Base-by-base conservation (phyloP, 140 eudicot genomes). In the Senecio squalidus region DNA sequence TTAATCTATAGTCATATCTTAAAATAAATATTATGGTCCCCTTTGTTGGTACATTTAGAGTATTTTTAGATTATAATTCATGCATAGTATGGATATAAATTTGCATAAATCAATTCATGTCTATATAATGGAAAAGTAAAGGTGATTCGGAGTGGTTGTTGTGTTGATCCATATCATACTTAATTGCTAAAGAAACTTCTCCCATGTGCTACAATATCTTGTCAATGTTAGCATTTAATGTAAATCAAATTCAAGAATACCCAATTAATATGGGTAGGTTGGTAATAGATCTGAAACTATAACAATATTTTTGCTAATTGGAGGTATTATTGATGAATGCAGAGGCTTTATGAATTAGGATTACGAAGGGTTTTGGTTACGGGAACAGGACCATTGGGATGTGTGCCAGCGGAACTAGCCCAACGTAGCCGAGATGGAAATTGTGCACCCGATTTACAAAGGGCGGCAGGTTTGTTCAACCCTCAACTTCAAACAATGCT, bases 371-470 rank as follows among this genome's bases (percentile, higher is more conserved):
- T 82, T 55, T 61, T 82, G 36, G 86, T 82, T 61, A 82, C 86
- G 2, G 91, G 91, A 1, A 72, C 85, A 0, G 91, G 91, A 10
- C 91, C 86, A 38, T 41, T 82, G 34, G 91, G 91, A 0, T 82
- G 91, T 10, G 91, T 82, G 21, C 91, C 91, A 1, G 66, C 91
- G 2, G 91, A 82, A 43, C 62, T 72, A 31, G 91, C 86, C 13
- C 83, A 75, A 34, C 70, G 66, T 6, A 62, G 90, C 31, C 33
- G 67, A 6, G 70, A 75, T 20, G 91, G 91, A 4, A 46, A 51
- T 9, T 82, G 91, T 13, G 67, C 76, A 6, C 64, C 65, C n/a
- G 81, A 73, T 0, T 61, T 83, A 26, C 83, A 79, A 58, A 22
- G 50, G 14, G 91, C 91, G 3, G 76, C 91, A 2, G 3, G 39